Conservation (phyloP, 1,284 basidiomycete genomes). For the Irpex sp. region DNA sequence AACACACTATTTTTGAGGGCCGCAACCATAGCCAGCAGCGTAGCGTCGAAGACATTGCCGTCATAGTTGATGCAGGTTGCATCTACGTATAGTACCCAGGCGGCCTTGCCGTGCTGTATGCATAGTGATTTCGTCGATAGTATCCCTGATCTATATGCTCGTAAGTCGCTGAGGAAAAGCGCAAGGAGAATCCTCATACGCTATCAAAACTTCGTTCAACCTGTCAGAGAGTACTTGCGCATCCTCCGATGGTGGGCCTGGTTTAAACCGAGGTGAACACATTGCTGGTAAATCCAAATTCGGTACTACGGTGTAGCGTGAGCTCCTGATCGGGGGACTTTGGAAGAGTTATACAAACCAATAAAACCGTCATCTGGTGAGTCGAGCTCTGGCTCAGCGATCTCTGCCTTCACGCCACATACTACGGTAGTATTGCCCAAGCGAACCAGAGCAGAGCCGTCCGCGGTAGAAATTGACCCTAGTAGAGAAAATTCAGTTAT, state of each 20-base stretch:
- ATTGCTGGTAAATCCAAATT: slow-evolving; percentile 92
- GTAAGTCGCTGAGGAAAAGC: slow-evolving; percentile 2
- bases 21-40: slow-evolving; percentile 82
- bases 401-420: slow-evolving; percentile 93
- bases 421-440: slow-evolving; percentile 88
- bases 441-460: slow-evolving; percentile 88
- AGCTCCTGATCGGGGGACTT: not conserved
- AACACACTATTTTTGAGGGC: slow-evolving; percentile 80
- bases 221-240: slow-evolving; percentile 86
- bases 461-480: slow-evolving; percentile 88
- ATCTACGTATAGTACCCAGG: slow-evolving; percentile 92
- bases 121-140: slow-evolving; percentile 70
- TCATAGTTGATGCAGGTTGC: slow-evolving; percentile 96
- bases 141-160: slow-evolving; percentile 53
- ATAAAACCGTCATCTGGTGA: slow-evolving; percentile 75
- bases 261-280: slow-evolving; percentile 90
- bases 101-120: slow-evolving; percentile 78
- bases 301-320: slow-evolving; percentile 46
- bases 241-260: slow-evolving; percentile 90
- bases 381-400: slow-evolving; percentile 83
- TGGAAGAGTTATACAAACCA: slow-evolving; percentile 40
- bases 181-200: slow-evolving; percentile 42
- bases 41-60: slow-evolving; percentile 91
- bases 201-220: slow-evolving; percentile 71
- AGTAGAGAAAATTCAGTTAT: not conserved